A percentile compares a stretch with the other conserved stretches of the same genome.
Conservation (phyloP, 2,329 filamentous ascomycete genomes). For the Fusarium torulosum region DNA sequence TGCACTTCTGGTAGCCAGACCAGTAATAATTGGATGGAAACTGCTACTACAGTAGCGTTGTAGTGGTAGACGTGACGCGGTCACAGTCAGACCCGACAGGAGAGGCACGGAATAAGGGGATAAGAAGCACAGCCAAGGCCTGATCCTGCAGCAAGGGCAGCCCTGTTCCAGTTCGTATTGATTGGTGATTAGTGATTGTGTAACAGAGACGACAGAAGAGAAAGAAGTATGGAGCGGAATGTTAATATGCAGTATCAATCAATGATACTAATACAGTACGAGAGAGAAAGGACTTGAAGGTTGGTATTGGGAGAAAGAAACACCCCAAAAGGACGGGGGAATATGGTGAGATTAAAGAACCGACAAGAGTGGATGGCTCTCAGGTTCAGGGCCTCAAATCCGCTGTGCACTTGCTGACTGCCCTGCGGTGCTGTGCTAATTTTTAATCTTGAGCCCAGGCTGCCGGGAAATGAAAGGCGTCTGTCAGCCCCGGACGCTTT, state of each 20-base stretch:
- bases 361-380: conserved; percentile 1
- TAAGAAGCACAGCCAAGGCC: conserved; percentile 38
- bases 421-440: not conserved
- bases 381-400: conserved; percentile 21
- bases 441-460: not conserved
- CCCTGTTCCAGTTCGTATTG: conserved; percentile 25
- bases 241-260: conserved; percentile 15
- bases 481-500: conserved; percentile 24
- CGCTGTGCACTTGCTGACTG: not conserved
- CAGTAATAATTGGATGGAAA: conserved; percentile 22
- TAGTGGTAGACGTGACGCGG: conserved; percentile 38
- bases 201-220: conserved; percentile 1
- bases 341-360: conserved; percentile 18
- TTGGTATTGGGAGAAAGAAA: conserved; percentile 8
- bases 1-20: conserved; percentile 26
- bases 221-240: not conserved
- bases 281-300: not conserved
- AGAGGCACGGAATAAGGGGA: conserved; percentile 34
- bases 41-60: conserved; percentile 12
- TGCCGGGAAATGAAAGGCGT: conserved; percentile 45
- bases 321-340: not conserved
- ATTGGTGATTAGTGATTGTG: conserved; percentile 1
- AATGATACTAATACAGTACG: conserved; percentile 15
- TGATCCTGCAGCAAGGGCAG: conserved; percentile 43
- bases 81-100: conserved; percentile 35